Evolutionary conservation across 768 basidiomycete species (phyloP).

Genomic region (Suillus lakei): DNA sequence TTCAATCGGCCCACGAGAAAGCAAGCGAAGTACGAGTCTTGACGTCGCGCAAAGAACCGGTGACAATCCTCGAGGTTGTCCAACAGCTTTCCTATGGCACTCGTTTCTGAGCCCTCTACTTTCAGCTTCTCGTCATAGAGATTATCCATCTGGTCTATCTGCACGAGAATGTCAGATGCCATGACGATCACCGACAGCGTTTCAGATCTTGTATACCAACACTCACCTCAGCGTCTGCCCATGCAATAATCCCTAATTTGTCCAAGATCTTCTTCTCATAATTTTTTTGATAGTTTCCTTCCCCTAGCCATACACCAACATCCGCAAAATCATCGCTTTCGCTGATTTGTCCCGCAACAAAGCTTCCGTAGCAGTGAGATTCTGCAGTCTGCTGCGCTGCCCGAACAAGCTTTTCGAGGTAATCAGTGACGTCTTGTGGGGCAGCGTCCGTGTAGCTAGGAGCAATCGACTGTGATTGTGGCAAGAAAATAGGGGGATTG

Average conservation of each 20-base stretch:
- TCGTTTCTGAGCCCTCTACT: neutral
- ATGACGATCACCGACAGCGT: neutral
- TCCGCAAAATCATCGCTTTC: slow-evolving; percentile 64
- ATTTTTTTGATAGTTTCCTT: slow-evolving; percentile 37
- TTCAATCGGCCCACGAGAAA: slow-evolving; percentile 41
- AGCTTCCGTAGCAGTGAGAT: slow-evolving; percentile 50
- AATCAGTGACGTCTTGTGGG: slow-evolving; percentile 15
- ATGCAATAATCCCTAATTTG: slow-evolving; percentile 37
- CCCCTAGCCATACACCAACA: slow-evolving; percentile 56
- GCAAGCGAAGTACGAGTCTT: slow-evolving; percentile 36
- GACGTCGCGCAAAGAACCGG: slow-evolving; percentile 19
- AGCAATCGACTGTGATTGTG: slow-evolving; percentile 6
- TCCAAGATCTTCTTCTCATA: slow-evolving; percentile 36
- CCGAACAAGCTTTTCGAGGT: slow-evolving; percentile 37
- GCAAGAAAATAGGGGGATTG: slow-evolving; percentile 18
- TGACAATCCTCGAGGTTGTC: slow-evolving; percentile 13
- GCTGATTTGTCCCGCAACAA: slow-evolving; percentile 56
- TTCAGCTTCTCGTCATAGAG: neutral
- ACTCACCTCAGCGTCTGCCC: slow-evolving; percentile 21
- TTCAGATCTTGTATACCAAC: neutral
- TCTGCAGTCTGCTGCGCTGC: slow-evolving; percentile 45
- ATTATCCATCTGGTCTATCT: neutral
- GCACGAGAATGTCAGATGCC: neutral
- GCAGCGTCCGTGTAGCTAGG: neutral
- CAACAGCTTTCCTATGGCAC: neutral